phyloP scores from a whole-genome alignment of 2,329 filamentous ascomycete genomes.

The Tympanopsis confertula region DNA sequence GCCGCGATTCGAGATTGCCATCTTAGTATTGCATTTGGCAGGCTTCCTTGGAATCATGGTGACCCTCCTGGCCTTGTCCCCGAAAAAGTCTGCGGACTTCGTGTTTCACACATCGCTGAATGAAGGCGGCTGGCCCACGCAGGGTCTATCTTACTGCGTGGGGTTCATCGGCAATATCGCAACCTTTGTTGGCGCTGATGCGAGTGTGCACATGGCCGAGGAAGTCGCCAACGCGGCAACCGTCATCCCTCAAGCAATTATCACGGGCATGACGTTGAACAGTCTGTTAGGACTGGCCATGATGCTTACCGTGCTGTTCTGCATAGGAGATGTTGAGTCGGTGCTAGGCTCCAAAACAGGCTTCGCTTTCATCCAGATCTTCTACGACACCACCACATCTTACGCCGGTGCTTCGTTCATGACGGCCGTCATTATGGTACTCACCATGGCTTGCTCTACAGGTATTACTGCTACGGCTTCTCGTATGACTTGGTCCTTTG shows the following conservation, averaged over 20 bases:
- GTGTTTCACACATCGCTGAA: neutral
- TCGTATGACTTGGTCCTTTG: conserved; percentile 13
- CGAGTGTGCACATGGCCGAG: conserved; percentile 17
- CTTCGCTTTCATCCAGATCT: neutral
- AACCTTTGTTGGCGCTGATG: conserved; percentile 17
- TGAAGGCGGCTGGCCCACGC: neutral
- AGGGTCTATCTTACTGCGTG: neutral
- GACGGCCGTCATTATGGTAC: neutral
- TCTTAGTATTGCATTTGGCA: conserved; percentile 28
- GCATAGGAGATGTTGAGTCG: neutral
- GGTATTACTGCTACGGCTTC: conserved; percentile 9
- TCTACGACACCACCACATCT: neutral
- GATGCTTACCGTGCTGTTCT: neutral
- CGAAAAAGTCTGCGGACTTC: conserved; percentile 9
- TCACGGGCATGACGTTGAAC: neutral
- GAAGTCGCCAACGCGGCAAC: neutral
- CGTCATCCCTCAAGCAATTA: neutral
- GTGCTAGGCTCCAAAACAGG: neutral
- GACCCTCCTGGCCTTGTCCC: conserved; percentile 17
- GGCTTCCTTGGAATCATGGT: conserved; percentile 30
- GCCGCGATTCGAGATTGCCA: conserved; percentile 27
- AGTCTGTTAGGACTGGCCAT: neutral
- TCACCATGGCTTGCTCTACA: neutral
- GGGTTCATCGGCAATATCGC: no score
- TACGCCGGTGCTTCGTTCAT: neutral